These are phyloP conservation scores for Barbarea vulgaris DNA, from an alignment of 345 rosid species.

Conservation along the genomic window DNA sequence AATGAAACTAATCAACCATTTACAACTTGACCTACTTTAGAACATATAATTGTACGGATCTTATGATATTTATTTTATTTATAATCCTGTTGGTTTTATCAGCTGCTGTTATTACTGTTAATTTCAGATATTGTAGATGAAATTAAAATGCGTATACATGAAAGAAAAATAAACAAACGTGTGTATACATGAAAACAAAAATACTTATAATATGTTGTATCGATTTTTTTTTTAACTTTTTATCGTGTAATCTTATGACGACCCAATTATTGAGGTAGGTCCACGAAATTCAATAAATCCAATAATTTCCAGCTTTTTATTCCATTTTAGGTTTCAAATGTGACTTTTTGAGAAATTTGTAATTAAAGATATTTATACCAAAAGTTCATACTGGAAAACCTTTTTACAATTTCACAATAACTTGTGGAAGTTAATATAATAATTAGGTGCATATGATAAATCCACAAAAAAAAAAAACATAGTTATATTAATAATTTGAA, in stretches of 20 bases:
- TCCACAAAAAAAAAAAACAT: background rate
- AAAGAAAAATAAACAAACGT: background rate
- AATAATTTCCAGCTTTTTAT: conserved; percentile 13
- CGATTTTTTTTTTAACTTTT: background rate
- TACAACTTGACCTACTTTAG: too few species aligned
- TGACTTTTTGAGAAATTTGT: background rate
- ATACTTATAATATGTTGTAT: background rate
- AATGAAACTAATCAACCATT: too few species aligned
- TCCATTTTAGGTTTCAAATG: background rate
- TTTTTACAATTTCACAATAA: background rate
- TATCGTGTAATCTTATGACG: background rate
- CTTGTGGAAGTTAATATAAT: background rate
- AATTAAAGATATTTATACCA: background rate
- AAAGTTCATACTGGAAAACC: background rate
- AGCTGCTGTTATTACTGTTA: background rate
- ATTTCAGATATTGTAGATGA: background rate
- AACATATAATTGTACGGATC: background rate
- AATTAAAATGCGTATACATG: background rate
- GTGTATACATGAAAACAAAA: too few species aligned
- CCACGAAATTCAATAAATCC: conserved; percentile 5
- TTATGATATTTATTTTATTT: background rate
- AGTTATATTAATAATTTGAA: too few species aligned
- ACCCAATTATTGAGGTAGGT: conserved; percentile 14
- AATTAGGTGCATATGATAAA: too few species aligned
- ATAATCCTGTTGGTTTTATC: background rate